Evolutionary conservation across 2,329 filamentous ascomycete species (phyloP).

Genomic region (Hypoxylon rubiginosum): DNA sequence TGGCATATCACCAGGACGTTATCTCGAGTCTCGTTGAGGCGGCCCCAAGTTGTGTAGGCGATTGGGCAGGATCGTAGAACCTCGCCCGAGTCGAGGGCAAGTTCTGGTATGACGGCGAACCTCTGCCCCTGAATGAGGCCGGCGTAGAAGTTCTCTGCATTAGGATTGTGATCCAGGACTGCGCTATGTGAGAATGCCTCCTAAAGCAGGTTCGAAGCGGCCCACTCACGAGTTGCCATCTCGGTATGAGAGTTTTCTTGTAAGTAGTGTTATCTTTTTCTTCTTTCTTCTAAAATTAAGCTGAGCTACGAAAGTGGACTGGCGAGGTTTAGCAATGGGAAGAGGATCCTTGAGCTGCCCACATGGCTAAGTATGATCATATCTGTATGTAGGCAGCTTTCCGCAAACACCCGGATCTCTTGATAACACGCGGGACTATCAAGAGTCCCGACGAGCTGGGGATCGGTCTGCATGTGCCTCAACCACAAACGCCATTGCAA

Average conservation of each 20-base stretch:
- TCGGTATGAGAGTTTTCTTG: constrained; percentile 24
- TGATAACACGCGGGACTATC: constrained; percentile 21
- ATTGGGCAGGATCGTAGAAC: constrained; percentile 46
- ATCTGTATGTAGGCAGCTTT: constrained; percentile 19
- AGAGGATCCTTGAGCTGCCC: constrained; percentile 27
- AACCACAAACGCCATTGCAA: constrained; percentile 33
- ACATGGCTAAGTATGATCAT: constrained; percentile 24
- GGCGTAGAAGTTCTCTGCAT: constrained; percentile 46
- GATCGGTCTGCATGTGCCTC: constrained; percentile 32
- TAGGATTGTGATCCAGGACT: constrained; percentile 43
- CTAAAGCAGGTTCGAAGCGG: constrained; percentile 9
- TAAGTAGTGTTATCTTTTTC: background rate
- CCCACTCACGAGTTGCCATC: constrained; percentile 42
- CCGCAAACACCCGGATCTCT: constrained; percentile 17
- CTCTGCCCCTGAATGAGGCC: constrained; percentile 47
- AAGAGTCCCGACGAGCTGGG: constrained; percentile 36
- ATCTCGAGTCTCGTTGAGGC: constrained; percentile 50
- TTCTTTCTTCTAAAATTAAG: constrained; percentile 7
- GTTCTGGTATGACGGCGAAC: constrained; percentile 46
- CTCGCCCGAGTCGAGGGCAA: constrained; percentile 49
- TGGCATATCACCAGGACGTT: constrained; percentile 62
- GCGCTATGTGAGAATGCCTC: constrained; percentile 27
- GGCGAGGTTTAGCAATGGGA: constrained; percentile 20
- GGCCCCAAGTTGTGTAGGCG: constrained; percentile 54
- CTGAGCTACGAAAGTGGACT: constrained; percentile 25